phyloP scores from a whole-genome alignment of 2,329 filamentous ascomycete genomes.

The Microdochium nivale region DNA sequence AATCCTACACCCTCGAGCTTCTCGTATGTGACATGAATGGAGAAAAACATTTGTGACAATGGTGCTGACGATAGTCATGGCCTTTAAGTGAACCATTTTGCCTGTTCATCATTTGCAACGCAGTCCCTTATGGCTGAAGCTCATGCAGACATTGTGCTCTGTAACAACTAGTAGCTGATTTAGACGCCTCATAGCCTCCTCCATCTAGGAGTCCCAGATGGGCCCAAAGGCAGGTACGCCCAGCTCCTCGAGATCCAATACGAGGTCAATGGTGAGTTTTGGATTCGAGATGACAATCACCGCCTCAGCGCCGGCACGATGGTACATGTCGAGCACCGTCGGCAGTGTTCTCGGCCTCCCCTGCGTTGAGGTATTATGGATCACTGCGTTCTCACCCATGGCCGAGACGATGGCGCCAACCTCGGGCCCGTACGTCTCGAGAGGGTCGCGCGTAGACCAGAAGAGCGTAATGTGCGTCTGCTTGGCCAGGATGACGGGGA shows the following conservation, averaged over 20 bases:
- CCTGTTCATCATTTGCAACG: no score
- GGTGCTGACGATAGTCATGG: no score
- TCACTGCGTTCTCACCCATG: conserved; percentile 21
- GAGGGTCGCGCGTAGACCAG: conserved; percentile 25
- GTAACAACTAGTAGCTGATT: no score
- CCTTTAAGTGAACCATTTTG: no score
- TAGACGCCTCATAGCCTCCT: no score
- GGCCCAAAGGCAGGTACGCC: conserved; percentile 24
- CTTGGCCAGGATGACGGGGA: conserved; percentile 15
- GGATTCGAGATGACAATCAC: conserved; percentile 25
- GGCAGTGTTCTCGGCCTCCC: conserved; percentile 21
- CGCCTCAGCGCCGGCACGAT: conserved; percentile 19
- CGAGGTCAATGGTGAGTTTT: conserved; percentile 19
- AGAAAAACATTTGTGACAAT: no score
- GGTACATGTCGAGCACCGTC: conserved; percentile 14
- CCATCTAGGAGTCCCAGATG: conserved; percentile 22
- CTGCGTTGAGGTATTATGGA: conserved; percentile 19
- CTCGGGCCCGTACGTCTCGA: conserved; percentile 22
- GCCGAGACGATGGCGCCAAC: conserved; percentile 15
- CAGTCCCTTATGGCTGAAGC: no score
- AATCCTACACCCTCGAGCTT: no score
- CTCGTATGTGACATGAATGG: no score
- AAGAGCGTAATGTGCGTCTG: conserved; percentile 29
- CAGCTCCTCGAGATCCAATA: conserved; percentile 19
- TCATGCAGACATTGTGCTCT: no score